Conservation (phyloP, 78 protist genomes). For the Pigoraptor vietnamica region DNA sequence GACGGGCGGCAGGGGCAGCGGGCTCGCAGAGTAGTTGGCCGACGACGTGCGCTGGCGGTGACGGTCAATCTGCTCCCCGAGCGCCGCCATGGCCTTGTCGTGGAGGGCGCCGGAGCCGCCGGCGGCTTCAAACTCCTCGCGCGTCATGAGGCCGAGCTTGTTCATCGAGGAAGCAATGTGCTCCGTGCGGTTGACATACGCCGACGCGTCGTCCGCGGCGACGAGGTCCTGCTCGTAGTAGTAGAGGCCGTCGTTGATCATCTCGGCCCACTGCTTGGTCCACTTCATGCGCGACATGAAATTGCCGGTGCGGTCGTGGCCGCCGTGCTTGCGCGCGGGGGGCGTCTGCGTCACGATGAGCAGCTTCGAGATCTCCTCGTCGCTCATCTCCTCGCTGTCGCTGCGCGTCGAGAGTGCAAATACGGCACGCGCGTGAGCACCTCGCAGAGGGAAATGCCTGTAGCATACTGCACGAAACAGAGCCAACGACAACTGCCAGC, state of each 20-base stretch:
- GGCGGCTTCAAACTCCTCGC: background rate
- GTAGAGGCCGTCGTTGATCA: slow-evolving; percentile 65
- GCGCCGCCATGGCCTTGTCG: background rate
- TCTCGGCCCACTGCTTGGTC: slow-evolving; percentile 27
- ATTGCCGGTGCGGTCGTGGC: background rate
- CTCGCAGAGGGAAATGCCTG: no score
- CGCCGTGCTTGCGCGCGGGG: slow-evolving; percentile 8
- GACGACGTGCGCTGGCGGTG: background rate
- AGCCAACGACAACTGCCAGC: no score
- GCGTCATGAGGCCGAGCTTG: background rate
- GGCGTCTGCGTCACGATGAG: slow-evolving; percentile 60
- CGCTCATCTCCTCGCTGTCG: background rate
- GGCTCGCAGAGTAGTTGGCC: background rate
- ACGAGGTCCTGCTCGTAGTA: slow-evolving; percentile 63
- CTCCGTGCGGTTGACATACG: background rate
- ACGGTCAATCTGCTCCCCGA: background rate
- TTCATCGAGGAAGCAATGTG: background rate
- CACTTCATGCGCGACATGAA: background rate
- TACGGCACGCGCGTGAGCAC: no score
- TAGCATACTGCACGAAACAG: background rate
- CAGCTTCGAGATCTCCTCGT: slow-evolving; percentile 32
- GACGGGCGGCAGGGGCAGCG: background rate
- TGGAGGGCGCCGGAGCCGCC: background rate
- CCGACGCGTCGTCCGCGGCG: background rate
- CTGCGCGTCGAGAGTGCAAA: background rate